Evolutionary conservation across 192 early-diverging fungal genomes (phyloP).

Genomic region (Entomortierella parvispora): DNA sequence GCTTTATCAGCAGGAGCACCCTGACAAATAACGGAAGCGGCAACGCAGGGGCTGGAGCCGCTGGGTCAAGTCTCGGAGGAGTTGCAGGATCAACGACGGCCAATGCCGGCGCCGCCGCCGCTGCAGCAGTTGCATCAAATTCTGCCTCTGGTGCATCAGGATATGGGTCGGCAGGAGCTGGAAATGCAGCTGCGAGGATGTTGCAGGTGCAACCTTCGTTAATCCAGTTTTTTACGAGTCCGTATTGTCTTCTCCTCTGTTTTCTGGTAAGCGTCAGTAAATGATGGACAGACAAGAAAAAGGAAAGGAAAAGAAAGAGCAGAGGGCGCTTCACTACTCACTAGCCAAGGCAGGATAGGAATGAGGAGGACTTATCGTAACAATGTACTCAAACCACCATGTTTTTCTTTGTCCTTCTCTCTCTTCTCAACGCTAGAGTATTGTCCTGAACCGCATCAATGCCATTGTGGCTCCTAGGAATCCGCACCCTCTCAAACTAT

Average conservation of each 20-base stretch:
- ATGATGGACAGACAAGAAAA: too few relatives aligned
- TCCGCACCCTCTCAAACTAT: constrained; percentile 52
- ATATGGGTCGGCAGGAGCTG: neutral
- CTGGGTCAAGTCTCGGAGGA: too few relatives aligned
- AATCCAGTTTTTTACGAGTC: constrained; percentile 49
- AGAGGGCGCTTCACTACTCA: neutral
- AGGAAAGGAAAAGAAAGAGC: too few relatives aligned
- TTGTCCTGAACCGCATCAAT: constrained; percentile 60
- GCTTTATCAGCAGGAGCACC: constrained; percentile 1
- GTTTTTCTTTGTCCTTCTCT: neutral
- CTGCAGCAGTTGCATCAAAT: too few relatives aligned
- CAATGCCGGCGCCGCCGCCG: neutral
- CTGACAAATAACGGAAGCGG: neutral
- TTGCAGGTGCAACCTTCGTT: constrained; percentile 37
- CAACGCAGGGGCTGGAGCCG: neutral
- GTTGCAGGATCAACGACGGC: too few relatives aligned
- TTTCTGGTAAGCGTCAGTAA: constrained; percentile 53
- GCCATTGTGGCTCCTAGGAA: constrained; percentile 60
- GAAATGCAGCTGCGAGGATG: neutral
- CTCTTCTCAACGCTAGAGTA: constrained; percentile 28
- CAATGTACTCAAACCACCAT: neutral
- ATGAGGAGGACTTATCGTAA: neutral
- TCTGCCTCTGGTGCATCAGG: too few relatives aligned
- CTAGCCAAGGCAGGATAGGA: neutral
- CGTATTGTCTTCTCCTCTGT: constrained; percentile 47